Base-by-base conservation (phyloP, 2,329 filamentous ascomycete genomes). In the Rugonectria rugulosa region DNA sequence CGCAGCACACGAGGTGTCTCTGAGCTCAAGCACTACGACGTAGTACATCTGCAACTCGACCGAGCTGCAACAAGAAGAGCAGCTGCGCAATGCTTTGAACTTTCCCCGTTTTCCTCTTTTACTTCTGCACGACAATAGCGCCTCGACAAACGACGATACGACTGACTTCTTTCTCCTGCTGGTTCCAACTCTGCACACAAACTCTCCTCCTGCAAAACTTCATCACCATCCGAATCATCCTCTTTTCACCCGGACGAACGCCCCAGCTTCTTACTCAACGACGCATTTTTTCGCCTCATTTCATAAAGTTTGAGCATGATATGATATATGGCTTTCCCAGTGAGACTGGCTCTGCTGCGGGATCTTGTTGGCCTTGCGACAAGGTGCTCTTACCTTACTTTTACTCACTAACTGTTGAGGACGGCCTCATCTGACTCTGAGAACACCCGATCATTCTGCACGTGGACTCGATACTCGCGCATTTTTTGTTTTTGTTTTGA, bases 241-340 rank as follows among this genome's bases (percentile, higher is more conserved):
- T 46, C 59, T 54, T 57, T 42, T 50, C 56, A 36, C 46, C 47
- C 44, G 34, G 48, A 59, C 57, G 59, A 56, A 53, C 61, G 61
- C 63, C 64, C 61, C 40, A 50, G 41, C 43, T 42, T 52, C 38
- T 27, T 17, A 62, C 62, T 64, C 42, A 65, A 66, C 59, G 48
- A 50, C 37, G 48, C 48, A 55, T 56, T 23, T 54, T 47, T 61
- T 51, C 37, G 43, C 53, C 45, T 27, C 11, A 14, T 45, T 50
- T 44, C 54, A 51, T 57, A 59, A 55, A 70, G 65, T 68, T 40
- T 23, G 37, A 40, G 37, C 68, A 70, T 70, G 68, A 64, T 70
- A 65, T 62, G 62, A 67, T 53, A 53, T 61, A 44, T 43, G 53
- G 56, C 56, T 46, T n/a, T 63, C 52, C 65, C 61, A 66, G 66